phyloP scores from a whole-genome alignment of 2,329 filamentous ascomycete species.

The Claviceps cyperi region DNA sequence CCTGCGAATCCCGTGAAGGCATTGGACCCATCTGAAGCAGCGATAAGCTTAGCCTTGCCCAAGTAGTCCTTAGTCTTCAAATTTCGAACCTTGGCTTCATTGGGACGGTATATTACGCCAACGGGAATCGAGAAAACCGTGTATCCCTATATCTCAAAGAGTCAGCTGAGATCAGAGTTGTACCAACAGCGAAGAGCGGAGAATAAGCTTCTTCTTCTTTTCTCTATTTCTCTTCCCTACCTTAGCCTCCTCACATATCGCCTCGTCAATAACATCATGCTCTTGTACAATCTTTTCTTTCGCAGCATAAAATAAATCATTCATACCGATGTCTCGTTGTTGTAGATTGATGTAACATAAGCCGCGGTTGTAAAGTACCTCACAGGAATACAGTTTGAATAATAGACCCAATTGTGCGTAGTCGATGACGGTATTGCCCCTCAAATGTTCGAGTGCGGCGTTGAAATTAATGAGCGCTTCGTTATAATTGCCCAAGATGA shows the following conservation, averaged over 20 bases:
- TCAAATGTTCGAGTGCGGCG: slow-evolving; percentile 84
- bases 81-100: slow-evolving; percentile 96
- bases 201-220: neutral
- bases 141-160: slow-evolving; percentile 53
- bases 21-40: slow-evolving; percentile 67
- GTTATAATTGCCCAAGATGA: slow-evolving; percentile 90
- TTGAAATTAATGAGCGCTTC: slow-evolving; percentile 98
- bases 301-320: slow-evolving; percentile 78
- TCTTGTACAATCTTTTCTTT: slow-evolving; percentile 95
- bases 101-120: slow-evolving; percentile 86
- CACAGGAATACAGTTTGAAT: slow-evolving; percentile 94
- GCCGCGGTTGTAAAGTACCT: slow-evolving; percentile 93
- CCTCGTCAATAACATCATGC: slow-evolving; percentile 96
- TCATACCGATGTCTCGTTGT: slow-evolving; percentile 78
- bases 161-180: neutral
- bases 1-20: slow-evolving; percentile 72
- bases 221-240: slow-evolving; percentile 29
- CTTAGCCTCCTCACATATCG: slow-evolving; percentile 84
- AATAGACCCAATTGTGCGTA: slow-evolving; percentile 91
- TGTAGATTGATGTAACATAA: slow-evolving; percentile 95
- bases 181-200: neutral
- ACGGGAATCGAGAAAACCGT: slow-evolving; percentile 98
- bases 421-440: slow-evolving; percentile 94
- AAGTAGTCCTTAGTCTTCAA: slow-evolving; percentile 96
- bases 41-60: slow-evolving; percentile 86